Evolutionary conservation across 2,329 filamentous ascomycete species (phyloP), one percentile per base, ranked within the genome.

Genomic region (Neopestalotiopsis clavispora): DNA sequence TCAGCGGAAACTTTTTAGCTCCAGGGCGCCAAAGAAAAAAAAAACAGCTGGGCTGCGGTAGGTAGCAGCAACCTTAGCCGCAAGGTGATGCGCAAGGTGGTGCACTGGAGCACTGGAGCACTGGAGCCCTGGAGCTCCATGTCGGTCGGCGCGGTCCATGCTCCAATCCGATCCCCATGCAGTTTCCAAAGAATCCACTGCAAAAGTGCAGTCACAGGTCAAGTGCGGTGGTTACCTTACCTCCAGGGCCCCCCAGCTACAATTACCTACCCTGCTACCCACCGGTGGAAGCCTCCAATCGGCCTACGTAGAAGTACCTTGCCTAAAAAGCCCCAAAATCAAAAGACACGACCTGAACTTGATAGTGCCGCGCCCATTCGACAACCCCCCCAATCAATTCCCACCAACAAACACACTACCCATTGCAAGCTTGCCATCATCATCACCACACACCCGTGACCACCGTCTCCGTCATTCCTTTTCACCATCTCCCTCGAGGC

Each of bases 1-100:
- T 52, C 45, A 52, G 45, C 45, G 45, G 45, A 52, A 52, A 52
- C 45, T 52, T 52, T 52, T 52, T 52, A 52, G 45, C 45, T 52
- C 45, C 45, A 52, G 45, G 45, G 45, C 45, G n/a, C 45, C 45
- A 49, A 49, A 17, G 4, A 49, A 42, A 42, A 42, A 42, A 45
- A 45, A 45, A 52, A 20, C 45, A 52, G 45, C 17, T 52, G 45
- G 17, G 45, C 45, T 52, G 14, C 45, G 45, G 45, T 52, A 52
- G 45, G 42, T 49, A 49, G 42, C 7, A 17, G 20, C 14, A 28
- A 28, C 23, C 23, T 28, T 9, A 17, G 17, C 17, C 4, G 45
- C 45, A 52, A 52, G 45, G 45, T 52, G n/a, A 49, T 17, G 45
- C n/a, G 34, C 3, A 49, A 52, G 17, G 17, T 52, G 9, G 17